These are phyloP conservation scores for Hypoxylon sp. DNA, from an alignment of 2,329 filamentous ascomycete genomes.

Conservation along the genomic window DNA sequence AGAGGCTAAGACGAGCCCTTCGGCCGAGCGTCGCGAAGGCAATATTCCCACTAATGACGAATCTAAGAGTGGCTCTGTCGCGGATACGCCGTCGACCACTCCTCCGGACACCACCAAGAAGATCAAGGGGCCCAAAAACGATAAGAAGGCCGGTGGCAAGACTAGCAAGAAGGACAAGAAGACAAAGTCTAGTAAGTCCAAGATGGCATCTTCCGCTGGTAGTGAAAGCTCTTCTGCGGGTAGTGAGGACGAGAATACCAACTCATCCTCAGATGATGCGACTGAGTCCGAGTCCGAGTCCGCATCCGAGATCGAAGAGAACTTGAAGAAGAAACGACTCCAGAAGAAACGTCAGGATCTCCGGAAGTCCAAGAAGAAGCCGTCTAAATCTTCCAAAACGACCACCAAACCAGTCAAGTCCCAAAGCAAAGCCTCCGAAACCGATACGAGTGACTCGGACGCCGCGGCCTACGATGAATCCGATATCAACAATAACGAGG, in stretches of 20 bases:
- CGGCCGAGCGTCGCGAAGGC: slow-evolving; percentile 43
- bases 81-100: slow-evolving; percentile 38
- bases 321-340: slow-evolving; percentile 46
- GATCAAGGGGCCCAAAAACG: slow-evolving; percentile 42
- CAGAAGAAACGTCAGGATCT: slow-evolving; percentile 50
- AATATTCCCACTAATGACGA: slow-evolving; percentile 30
- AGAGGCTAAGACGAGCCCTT: slow-evolving; percentile 30
- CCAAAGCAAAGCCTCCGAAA: slow-evolving; percentile 40
- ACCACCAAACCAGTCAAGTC: slow-evolving; percentile 41
- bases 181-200: slow-evolving; percentile 35
- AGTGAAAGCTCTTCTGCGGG: slow-evolving; percentile 36
- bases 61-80: slow-evolving; percentile 40
- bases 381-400: slow-evolving; percentile 44
- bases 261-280: slow-evolving; percentile 42
- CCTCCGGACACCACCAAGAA: slow-evolving; percentile 45
- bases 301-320: slow-evolving; percentile 40
- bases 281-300: slow-evolving; percentile 48
- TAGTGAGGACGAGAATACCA: slow-evolving; percentile 37
- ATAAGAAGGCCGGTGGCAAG: slow-evolving; percentile 43
- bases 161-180: slow-evolving; percentile 32
- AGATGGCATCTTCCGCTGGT: slow-evolving; percentile 33
- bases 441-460: slow-evolving; percentile 40
- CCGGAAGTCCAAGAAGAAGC: slow-evolving; percentile 48
- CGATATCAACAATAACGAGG: slow-evolving; percentile 34
- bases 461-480: slow-evolving; percentile 36